Conservation (phyloP, 345 rosid species). For the Aethionema arabicum region DNA sequence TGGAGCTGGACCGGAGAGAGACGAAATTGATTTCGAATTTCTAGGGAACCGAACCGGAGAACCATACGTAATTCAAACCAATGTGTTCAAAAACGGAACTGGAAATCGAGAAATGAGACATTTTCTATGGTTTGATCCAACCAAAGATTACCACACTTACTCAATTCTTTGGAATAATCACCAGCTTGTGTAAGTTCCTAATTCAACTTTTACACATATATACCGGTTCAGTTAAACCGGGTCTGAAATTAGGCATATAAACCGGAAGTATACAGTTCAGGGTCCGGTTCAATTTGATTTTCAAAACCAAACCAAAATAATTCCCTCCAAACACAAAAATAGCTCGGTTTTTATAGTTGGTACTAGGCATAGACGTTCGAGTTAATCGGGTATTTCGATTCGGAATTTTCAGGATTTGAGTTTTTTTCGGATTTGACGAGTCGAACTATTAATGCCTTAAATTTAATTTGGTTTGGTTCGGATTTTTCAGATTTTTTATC, state of each 20-base stretch:
- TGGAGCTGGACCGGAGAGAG: constrained; percentile 94
- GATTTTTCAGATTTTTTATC: no score
- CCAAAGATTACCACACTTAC: constrained; percentile 74
- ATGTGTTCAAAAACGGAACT: constrained; percentile 85
- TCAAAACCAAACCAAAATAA: background rate
- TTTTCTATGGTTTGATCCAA: constrained; percentile 94
- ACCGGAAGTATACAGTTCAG: background rate
- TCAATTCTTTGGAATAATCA: constrained; percentile 81
- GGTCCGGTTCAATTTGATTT: background rate
- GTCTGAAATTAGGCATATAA: background rate
- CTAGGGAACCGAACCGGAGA: constrained; percentile 88
- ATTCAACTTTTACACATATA: background rate
- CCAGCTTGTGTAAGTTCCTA: constrained; percentile 61
- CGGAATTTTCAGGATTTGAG: no score
- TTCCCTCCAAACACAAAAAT: no score
- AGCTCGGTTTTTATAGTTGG: no score
- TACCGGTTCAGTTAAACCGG: background rate
- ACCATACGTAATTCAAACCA: constrained; percentile 87
- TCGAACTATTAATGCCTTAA: no score
- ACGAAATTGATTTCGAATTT: constrained; percentile 94
- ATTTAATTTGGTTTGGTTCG: no score
- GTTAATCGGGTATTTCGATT: no score
- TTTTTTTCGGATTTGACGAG: no score
- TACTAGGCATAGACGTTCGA: no score
- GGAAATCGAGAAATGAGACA: constrained; percentile 94